Evolutionary conservation across 345 rosid genomes (phyloP).

Genomic region (Mallotus nudiflorus): DNA sequence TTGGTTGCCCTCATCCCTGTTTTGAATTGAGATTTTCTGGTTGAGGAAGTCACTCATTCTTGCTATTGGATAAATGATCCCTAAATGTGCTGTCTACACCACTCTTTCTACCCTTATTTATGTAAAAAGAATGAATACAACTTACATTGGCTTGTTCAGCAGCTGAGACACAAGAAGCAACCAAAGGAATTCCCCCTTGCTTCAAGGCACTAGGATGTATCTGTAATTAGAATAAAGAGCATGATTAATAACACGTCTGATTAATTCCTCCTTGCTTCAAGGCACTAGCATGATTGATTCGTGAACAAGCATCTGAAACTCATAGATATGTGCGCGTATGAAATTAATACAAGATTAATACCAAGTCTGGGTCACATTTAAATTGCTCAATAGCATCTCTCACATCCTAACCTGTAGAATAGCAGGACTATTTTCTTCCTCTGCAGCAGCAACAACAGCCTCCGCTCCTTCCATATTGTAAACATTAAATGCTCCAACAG

Average conservation of each 20-base stretch:
- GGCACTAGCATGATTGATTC: slow-evolving; percentile 65
- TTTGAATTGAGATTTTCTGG: too few species aligned
- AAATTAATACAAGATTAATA: neutral
- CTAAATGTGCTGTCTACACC: neutral
- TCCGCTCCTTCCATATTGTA: slow-evolving; percentile 92
- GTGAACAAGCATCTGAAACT: slow-evolving; percentile 1
- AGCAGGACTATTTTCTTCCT: slow-evolving; percentile 91
- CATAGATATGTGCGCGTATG: neutral
- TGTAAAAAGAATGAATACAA: slow-evolving; percentile 7
- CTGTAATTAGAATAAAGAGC: too few species aligned
- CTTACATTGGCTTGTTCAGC: slow-evolving; percentile 85
- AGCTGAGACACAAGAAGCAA: slow-evolving; percentile 83
- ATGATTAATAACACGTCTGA: too few species aligned
- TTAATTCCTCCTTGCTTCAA: slow-evolving; percentile 88
- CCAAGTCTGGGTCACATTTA: neutral
- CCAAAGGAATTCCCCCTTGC: slow-evolving; percentile 78
- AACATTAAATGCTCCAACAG: slow-evolving; percentile 95
- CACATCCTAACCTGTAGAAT: slow-evolving; percentile 69
- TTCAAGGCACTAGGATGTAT: slow-evolving; percentile 90
- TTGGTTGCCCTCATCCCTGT: too few species aligned
- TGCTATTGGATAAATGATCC: neutral
- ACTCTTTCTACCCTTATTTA: neutral
- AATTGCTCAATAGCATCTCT: neutral
- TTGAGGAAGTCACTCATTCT: too few species aligned
- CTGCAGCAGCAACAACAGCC: slow-evolving; percentile 97